Evolutionary conservation across 441 rosid species (phyloP).

Genomic region (Adansonia grandidieri): DNA sequence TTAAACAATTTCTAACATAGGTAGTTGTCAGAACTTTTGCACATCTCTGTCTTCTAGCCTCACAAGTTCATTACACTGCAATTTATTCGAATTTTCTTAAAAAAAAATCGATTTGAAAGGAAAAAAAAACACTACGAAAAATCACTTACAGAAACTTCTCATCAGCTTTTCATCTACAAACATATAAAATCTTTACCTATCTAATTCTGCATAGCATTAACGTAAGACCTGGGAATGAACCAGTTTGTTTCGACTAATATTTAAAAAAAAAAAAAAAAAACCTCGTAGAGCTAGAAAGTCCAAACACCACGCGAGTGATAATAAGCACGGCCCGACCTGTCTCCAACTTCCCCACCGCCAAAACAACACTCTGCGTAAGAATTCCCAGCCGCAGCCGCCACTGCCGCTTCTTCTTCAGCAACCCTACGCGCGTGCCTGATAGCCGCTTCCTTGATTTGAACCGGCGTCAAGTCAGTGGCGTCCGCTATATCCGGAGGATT

Average conservation of each 20-base stretch:
- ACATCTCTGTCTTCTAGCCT: neutral
- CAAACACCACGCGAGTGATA: constrained; percentile 41
- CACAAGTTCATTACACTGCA: neutral
- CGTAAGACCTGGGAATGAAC: neutral
- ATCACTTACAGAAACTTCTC: neutral
- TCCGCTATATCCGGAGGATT: constrained; percentile 44
- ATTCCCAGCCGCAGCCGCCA: constrained; percentile 2
- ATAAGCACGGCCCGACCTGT: constrained; percentile 25
- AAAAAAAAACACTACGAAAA: neutral
- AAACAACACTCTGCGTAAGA: constrained; percentile 4
- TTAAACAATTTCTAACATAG: neutral
- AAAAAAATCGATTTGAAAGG: neutral
- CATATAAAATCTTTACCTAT: neutral
- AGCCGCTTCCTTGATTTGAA: constrained; percentile 51
- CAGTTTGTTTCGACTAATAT: neutral
- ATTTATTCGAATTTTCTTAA: neutral
- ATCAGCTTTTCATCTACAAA: neutral
- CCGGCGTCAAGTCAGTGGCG: constrained; percentile 31
- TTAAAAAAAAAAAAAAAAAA: neutral
- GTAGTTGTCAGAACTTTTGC: neutral
- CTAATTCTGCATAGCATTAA: neutral
- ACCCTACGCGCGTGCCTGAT: constrained; percentile 38
- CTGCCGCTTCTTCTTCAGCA: constrained; percentile 11
- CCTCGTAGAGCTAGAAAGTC: constrained; percentile 22
- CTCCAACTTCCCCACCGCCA: constrained; percentile 11